Percentiles rank a stretch among this genome's conserved stretches.
Conservation (phyloP, 495 filamentous ascomycete genomes). For the Neurospora sp. region DNA sequence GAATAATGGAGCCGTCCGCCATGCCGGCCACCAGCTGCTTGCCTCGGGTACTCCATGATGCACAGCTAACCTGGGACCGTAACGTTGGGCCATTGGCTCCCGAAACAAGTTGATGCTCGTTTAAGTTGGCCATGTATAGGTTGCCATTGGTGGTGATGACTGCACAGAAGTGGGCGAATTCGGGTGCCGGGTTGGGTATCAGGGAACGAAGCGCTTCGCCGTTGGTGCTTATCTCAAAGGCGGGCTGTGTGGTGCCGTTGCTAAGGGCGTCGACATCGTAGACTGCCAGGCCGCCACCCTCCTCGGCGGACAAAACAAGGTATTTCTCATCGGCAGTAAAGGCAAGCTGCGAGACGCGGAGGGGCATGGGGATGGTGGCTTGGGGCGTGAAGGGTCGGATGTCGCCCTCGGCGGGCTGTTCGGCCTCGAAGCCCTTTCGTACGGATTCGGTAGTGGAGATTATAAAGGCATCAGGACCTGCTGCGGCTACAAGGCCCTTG, state of each 20-base stretch:
- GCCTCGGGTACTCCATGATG: slow-evolving; percentile 85
- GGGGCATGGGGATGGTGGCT: slow-evolving; percentile 57
- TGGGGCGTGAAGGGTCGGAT: slow-evolving; percentile 65
- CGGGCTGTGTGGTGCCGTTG: slow-evolving; percentile 51
- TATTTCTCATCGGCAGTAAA: slow-evolving; percentile 81
- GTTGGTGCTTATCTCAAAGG: slow-evolving; percentile 68
- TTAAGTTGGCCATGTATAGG: slow-evolving; percentile 73
- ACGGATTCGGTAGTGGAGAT: slow-evolving; percentile 69
- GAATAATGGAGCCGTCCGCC: slow-evolving; percentile 66
- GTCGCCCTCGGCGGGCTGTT: slow-evolving; percentile 49
- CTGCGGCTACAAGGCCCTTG: slow-evolving; percentile 78
- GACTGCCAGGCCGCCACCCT: slow-evolving; percentile 70
- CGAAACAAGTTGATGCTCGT: slow-evolving; percentile 46
- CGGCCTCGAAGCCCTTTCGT: slow-evolving; percentile 59
- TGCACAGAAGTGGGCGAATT: slow-evolving; percentile 56
- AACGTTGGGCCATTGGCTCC: slow-evolving; percentile 56
- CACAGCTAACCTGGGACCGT: slow-evolving; percentile 67
- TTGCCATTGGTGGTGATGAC: slow-evolving; percentile 71
- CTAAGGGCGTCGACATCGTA: slow-evolving; percentile 61
- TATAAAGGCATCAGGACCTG: slow-evolving; percentile 66
- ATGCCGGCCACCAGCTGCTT: slow-evolving; percentile 89
- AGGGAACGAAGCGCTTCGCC: slow-evolving; percentile 63
- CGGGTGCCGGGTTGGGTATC: slow-evolving; percentile 67
- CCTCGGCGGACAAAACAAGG: slow-evolving; percentile 73
- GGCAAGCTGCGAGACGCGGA: slow-evolving; percentile 75